Evolutionary conservation across 495 filamentous ascomycete genomes (phyloP).

Genomic region (Paragyromitra xinjiangensis): DNA sequence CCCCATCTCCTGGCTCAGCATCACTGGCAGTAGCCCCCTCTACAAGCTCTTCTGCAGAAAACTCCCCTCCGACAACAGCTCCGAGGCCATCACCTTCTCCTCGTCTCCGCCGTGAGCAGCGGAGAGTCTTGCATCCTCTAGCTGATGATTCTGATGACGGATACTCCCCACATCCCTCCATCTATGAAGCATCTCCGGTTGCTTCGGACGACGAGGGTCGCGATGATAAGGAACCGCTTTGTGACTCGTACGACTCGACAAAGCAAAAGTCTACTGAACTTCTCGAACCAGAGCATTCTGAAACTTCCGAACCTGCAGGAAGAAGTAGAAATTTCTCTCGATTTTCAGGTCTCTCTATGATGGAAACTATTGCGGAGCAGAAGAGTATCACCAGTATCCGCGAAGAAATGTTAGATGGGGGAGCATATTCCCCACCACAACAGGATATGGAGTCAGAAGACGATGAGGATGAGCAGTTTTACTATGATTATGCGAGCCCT

Average conservation of each 20-base stretch:
- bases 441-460: slow-evolving; percentile 50
- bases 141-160: slow-evolving; percentile 57
- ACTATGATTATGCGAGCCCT: slow-evolving; percentile 56
- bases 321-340: slow-evolving; percentile 47
- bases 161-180: slow-evolving; percentile 56
- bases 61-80: slow-evolving; percentile 45
- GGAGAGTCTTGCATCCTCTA: slow-evolving; percentile 50
- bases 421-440: slow-evolving; percentile 36
- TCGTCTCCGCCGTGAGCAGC: slow-evolving; percentile 46
- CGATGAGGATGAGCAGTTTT: slow-evolving; percentile 41
- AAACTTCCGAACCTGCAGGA: slow-evolving; percentile 18
- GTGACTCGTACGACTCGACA: slow-evolving; percentile 39
- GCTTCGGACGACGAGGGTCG: slow-evolving; percentile 50
- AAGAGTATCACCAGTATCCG: slow-evolving; percentile 46
- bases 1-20: slow-evolving; percentile 35
- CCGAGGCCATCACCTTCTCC: slow-evolving; percentile 43
- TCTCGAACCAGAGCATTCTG: slow-evolving; percentile 35
- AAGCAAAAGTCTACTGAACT: slow-evolving; percentile 42
- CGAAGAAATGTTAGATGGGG: slow-evolving; percentile 30
- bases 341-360: slow-evolving; percentile 50
- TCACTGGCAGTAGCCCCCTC: slow-evolving; percentile 23
- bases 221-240: slow-evolving; percentile 46
- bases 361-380: slow-evolving; percentile 56
- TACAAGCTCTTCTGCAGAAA: slow-evolving; percentile 38
- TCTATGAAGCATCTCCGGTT: slow-evolving; percentile 57